Evolutionary conservation across 75 land plant genomes (phyloP).

Genomic region (Picea glauca): DNA sequence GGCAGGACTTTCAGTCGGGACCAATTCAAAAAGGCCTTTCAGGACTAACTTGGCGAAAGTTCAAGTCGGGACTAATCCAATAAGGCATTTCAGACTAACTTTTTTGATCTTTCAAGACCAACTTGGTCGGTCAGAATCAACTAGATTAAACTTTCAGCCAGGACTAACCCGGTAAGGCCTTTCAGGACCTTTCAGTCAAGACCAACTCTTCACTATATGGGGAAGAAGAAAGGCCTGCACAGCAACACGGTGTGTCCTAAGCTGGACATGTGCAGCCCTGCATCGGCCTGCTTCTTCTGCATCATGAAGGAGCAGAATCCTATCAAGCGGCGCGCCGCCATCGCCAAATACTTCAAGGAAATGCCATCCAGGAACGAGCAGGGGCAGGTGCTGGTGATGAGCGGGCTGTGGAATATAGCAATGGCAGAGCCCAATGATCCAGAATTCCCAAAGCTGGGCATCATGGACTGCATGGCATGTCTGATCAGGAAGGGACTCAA

Average conservation of each 20-base stretch:
- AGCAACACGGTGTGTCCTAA: constrained; percentile 1
- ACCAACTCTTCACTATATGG: neutral
- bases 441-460: constrained; percentile 45
- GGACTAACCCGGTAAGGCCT: too few relatives aligned
- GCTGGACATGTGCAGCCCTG: constrained; percentile 10
- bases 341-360: constrained; percentile 39
- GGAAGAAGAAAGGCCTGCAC: constrained; percentile 10
- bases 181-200: too few relatives aligned
- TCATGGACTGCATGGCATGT: constrained; percentile 51
- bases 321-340: constrained; percentile 13
- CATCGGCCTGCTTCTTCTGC: constrained; percentile 61
- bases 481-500: constrained; percentile 39
- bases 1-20: too few relatives aligned
- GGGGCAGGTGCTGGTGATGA: constrained; percentile 38
- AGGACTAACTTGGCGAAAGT: too few relatives aligned
- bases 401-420: constrained; percentile 58
- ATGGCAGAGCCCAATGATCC: constrained; percentile 64
- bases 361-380: constrained; percentile 30
- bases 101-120: too few relatives aligned
- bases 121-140: too few relatives aligned
- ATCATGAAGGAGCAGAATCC: constrained; percentile 40
- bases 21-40: too few relatives aligned
- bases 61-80: too few relatives aligned
- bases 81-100: too few relatives aligned
- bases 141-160: too few relatives aligned